Evolutionary conservation across 2,329 filamentous ascomycete genomes (phyloP), one percentile per base, ranked within the genome.

Genomic region (Fusarium coffeatum): DNA sequence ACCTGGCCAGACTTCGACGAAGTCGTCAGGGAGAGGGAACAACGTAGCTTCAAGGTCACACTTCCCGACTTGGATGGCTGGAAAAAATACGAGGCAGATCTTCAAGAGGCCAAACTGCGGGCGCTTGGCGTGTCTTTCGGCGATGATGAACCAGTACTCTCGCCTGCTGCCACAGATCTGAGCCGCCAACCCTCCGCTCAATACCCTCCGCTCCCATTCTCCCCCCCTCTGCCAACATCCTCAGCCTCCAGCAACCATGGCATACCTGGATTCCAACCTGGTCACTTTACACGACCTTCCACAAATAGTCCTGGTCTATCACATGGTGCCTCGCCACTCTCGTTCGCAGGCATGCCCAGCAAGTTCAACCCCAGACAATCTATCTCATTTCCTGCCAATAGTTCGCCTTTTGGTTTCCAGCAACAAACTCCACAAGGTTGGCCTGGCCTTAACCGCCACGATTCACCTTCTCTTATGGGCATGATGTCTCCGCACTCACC

Each of bases 21-120:
- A 57, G 76, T 92, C 32, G 79, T 77, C 10, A 81, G 81, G 53
- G 90, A 92, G 72, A 85, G 88, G 48, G 79, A 83, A 18, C 77
- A 84, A 47, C 80, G 81, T 8, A 79, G 78, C n/a, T 91, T 84
- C 76, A 85, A 83, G 56, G 90, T 96, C 37, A 85, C 86, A 25
- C 84, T 96, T 64, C 92, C 93, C 3, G 91, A 93, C 75, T 81
- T 91, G 67, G 89, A 90, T 77, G 85, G 86, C 2, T 89, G 87
- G 87, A 91, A 93, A 75, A 85, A 89, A 27, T 97, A 98, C 79
- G 92, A 94, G 62, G 88, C 92, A 57, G 90, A 92, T 71, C 83
- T 98, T 37, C 90, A 93, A 72, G 96, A 99, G 82, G 93, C 95
- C 65, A 99, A 98, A 81, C 85, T 99, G 55, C 90, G 94, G 66